These are phyloP conservation scores for Cyclostephanos invisitatus DNA, from an alignment of 108 stramenopile genomes.

Conservation along the genomic window DNA sequence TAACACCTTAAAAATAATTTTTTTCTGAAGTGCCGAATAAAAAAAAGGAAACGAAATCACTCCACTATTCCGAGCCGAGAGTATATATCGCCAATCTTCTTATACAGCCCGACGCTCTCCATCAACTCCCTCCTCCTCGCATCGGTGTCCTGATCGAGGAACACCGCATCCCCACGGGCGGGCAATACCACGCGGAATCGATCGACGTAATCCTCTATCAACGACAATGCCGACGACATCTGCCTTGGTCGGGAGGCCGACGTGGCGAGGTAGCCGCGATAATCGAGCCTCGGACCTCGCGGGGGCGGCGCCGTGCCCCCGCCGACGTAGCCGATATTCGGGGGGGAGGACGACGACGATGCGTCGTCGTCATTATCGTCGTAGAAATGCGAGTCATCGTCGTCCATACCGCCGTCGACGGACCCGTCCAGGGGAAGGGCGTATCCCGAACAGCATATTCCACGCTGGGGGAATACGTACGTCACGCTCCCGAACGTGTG, in stretches of 20 bases:
- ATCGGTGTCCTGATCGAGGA: slow-evolving; percentile 46
- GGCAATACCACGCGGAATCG: slow-evolving; percentile 71
- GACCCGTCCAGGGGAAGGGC: slow-evolving; percentile 74
- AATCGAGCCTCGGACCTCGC: slow-evolving; percentile 70
- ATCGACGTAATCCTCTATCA: slow-evolving; percentile 69
- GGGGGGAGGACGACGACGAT: neutral
- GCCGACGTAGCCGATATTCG: neutral
- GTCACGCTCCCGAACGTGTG: slow-evolving; percentile 79
- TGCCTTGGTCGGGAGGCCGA: slow-evolving; percentile 68
- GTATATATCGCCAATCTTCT: slow-evolving; percentile 52
- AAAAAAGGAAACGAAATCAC: neutral
- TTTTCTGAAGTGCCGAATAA: neutral
- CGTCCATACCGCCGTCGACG: neutral
- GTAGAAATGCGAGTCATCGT: slow-evolving; percentile 14
- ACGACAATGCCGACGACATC: slow-evolving; percentile 67
- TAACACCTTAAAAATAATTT: neutral
- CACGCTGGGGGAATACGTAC: slow-evolving; percentile 74
- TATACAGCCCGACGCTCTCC: slow-evolving; percentile 51
- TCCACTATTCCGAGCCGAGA: slow-evolving; percentile 50
- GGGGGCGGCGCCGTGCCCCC: slow-evolving; percentile 25
- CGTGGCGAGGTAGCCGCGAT: slow-evolving; percentile 79
- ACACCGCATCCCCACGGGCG: slow-evolving; percentile 71
- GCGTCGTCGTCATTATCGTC: neutral
- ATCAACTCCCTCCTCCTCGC: slow-evolving; percentile 42
- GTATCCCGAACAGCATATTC: slow-evolving; percentile 73